A percentile compares a stretch with the other conserved stretches of the same genome.
These are phyloP conservation scores for Lentinus polychrous DNA, from an alignment of 1,284 basidiomycete species.

Conservation along the genomic window DNA sequence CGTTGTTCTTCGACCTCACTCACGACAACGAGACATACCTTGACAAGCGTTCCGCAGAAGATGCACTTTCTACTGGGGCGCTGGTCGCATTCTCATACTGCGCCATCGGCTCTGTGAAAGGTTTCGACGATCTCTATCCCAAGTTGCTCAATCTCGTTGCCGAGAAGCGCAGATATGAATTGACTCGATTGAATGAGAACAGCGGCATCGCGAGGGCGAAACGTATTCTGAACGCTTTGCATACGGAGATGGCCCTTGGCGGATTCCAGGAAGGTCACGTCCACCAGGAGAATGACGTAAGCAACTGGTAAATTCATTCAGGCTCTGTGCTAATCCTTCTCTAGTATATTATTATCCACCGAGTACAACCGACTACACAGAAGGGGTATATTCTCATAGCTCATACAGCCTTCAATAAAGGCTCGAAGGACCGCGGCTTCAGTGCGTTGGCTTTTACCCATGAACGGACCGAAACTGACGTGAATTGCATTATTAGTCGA, in stretches of 20 bases:
- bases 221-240: slow-evolving; percentile 78
- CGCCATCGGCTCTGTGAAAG: slow-evolving; percentile 88
- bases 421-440: slow-evolving; percentile 70
- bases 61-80: slow-evolving; percentile 87
- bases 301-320: slow-evolving; percentile 23
- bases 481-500: slow-evolving; percentile 43
- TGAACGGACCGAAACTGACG: neutral
- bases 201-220: slow-evolving; percentile 80
- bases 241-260: slow-evolving; percentile 82
- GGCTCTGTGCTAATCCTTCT: neutral
- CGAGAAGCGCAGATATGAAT: slow-evolving; percentile 76
- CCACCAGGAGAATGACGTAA: slow-evolving; percentile 88
- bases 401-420: slow-evolving; percentile 83
- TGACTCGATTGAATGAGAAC: slow-evolving; percentile 40
- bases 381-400: slow-evolving; percentile 88
- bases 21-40: slow-evolving; percentile 92
- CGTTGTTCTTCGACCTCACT: slow-evolving; percentile 88
- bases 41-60: slow-evolving; percentile 87
- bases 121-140: slow-evolving; percentile 95
- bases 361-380: slow-evolving; percentile 85
- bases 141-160: slow-evolving; percentile 82
- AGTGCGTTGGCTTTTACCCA: slow-evolving; percentile 45
- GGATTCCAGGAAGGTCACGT: slow-evolving; percentile 89
- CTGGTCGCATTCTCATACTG: slow-evolving; percentile 83
- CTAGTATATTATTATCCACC: slow-evolving; percentile 87